Percentiles rank a stretch among this genome's conserved stretches.
phyloP scores from a whole-genome alignment of 2,329 filamentous ascomycete genomes.

The Xenosphaeropsis pyriputrescens region DNA sequence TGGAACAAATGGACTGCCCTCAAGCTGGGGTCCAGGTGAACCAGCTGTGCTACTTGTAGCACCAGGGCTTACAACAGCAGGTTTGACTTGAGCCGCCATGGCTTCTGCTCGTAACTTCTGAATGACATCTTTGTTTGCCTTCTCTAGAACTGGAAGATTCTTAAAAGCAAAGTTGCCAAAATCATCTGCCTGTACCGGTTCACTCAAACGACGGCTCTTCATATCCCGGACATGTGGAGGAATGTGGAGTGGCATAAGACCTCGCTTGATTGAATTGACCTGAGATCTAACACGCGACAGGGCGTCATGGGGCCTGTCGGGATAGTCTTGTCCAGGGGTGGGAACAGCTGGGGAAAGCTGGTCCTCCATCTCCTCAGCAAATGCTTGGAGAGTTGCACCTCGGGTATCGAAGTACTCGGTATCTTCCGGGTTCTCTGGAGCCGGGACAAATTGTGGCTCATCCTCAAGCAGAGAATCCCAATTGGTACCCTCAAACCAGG shows the following conservation, averaged over 20 bases:
- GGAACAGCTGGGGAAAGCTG: conserved; percentile 60
- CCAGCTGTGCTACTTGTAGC: conserved; percentile 11
- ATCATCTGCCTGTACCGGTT: conserved; percentile 78
- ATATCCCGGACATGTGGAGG: conserved; percentile 90
- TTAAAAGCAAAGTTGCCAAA: conserved; percentile 97
- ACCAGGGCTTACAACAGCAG: conserved; percentile 11
- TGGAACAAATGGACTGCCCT: conserved; percentile 72
- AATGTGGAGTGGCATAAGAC: conserved; percentile 89
- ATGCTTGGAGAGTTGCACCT: conserved; percentile 82
- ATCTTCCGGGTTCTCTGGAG: conserved; percentile 85
- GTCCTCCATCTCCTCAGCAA: conserved; percentile 89
- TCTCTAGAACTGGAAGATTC: conserved; percentile 89
- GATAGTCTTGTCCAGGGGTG: conserved; percentile 60
- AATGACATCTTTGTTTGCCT: conserved; percentile 97
- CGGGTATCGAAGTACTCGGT: conserved; percentile 95
- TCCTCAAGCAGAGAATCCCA: conserved; percentile 91
- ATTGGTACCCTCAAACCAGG: conserved; percentile 77
- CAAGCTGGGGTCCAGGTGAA: conserved; percentile 56
- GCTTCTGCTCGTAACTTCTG: conserved; percentile 90
- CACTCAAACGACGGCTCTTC: conserved; percentile 76
- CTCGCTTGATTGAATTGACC: conserved; percentile 76
- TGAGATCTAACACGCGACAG: conserved; percentile 79
- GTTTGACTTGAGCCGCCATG: conserved; percentile 50
- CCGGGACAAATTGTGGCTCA: conserved; percentile 88
- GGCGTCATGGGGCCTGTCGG: conserved; percentile 87